These are phyloP conservation scores for Boletus tomentosulus DNA, from an alignment of 768 basidiomycete genomes.

Conservation along the genomic window DNA sequence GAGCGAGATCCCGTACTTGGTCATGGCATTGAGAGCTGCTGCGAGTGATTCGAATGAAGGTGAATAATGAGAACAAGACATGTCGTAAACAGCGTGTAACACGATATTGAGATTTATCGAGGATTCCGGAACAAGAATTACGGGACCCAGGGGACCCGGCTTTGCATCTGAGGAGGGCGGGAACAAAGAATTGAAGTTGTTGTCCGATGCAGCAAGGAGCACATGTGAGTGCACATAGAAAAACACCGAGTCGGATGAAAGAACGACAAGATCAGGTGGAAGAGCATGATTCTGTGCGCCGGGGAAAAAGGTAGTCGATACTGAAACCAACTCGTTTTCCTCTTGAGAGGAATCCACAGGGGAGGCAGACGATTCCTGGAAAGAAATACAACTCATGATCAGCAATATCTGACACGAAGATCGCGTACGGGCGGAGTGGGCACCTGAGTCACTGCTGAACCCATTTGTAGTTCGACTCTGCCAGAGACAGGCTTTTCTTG, in stretches of 20 bases:
- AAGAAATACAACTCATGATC: slow-evolving; percentile 2
- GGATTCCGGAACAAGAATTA: slow-evolving; percentile 57
- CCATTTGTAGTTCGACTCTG: slow-evolving; percentile 14
- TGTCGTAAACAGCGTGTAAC: slow-evolving; percentile 67
- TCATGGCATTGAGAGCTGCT: slow-evolving; percentile 52
- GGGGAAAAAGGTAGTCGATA: slow-evolving; percentile 81
- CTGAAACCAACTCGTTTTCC: slow-evolving; percentile 57
- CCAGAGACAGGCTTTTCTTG: slow-evolving; percentile 37
- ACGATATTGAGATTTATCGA: slow-evolving; percentile 67
- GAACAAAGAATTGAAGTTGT: slow-evolving; percentile 58
- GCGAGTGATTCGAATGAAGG: slow-evolving; percentile 59
- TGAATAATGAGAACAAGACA: slow-evolving; percentile 71
- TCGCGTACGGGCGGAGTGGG: slow-evolving; percentile 63
- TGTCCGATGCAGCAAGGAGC: slow-evolving; percentile 57
- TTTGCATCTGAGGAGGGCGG: slow-evolving; percentile 38
- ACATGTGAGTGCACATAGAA: slow-evolving; percentile 73
- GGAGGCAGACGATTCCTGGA: slow-evolving; percentile 33
- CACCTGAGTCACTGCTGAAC: slow-evolving; percentile 35
- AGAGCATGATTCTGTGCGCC: slow-evolving; percentile 53
- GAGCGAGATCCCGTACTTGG: slow-evolving; percentile 56
- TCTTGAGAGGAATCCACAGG: slow-evolving; percentile 31
- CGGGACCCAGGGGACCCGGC: slow-evolving; percentile 43
- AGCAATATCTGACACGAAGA: background rate
- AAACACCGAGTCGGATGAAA: slow-evolving; percentile 75
- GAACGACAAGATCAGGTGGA: slow-evolving; percentile 60